These are phyloP conservation scores for Spergularia azorica DNA, from an alignment of 179 eudicot genomes.

Conservation along the genomic window DNA sequence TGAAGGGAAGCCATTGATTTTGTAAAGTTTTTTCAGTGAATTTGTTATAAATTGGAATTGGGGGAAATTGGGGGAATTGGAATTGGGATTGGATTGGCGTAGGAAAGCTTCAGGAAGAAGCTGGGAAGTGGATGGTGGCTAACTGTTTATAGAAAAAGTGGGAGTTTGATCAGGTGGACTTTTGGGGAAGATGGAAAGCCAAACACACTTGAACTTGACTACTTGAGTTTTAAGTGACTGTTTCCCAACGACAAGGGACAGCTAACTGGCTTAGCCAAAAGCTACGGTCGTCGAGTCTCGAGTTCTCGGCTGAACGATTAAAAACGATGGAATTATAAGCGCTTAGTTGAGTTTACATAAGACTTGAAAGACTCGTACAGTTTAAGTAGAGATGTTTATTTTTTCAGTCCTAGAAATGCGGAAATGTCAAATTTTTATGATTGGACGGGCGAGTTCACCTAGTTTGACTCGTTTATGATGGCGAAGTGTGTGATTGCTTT, in stretches of 20 bases:
- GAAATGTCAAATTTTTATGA: no score
- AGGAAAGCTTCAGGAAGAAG: not conserved
- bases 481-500: no score
- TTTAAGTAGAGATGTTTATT: no score
- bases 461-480: no score
- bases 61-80: no score
- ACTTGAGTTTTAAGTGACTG: not conserved
- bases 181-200: constrained; percentile 17
- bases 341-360: no score
- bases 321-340: not conserved
- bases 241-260: not conserved
- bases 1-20: constrained; percentile 24
- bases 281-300: not conserved
- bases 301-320: no score
- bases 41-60: not conserved
- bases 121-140: not conserved
- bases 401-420: no score
- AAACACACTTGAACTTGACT: no score
- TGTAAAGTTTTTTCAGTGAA: no score
- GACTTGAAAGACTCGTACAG: no score
- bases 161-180: not conserved
- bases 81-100: not conserved
- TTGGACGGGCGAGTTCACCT: no score
- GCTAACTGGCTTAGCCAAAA: not conserved
- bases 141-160: not conserved